Percentiles rank a stretch among this genome's conserved stretches.
These are phyloP conservation scores for Smallanthus sonchifolius DNA, from an alignment of 129 eudicot species.

Conservation along the genomic window DNA sequence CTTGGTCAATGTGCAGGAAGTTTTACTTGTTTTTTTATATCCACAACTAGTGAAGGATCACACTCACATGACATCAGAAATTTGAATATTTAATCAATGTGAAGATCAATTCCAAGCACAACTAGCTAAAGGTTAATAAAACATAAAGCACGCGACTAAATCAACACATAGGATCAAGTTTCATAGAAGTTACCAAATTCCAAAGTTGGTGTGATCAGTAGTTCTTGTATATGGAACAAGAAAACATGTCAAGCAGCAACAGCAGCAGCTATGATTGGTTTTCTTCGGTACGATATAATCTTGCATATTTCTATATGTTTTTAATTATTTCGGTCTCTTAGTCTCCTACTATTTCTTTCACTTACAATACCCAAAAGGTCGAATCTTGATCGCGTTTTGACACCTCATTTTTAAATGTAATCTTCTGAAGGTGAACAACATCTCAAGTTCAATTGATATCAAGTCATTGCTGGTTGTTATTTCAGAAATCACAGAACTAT, in stretches of 20 bases:
- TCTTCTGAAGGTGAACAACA: slow-evolving; percentile 32
- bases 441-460: slow-evolving; percentile 24
- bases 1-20: slow-evolving; percentile 11
- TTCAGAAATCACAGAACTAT: slow-evolving; percentile 41
- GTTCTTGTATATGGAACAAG: slow-evolving; percentile 14
- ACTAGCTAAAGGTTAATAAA: slow-evolving; percentile 11
- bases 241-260: slow-evolving; percentile 12
- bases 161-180: slow-evolving; percentile 4
- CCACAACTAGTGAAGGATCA: slow-evolving; percentile 21
- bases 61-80: slow-evolving; percentile 33
- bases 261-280: slow-evolving; percentile 24
- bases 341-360: not conserved
- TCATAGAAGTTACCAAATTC: not conserved
- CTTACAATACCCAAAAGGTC: not conserved
- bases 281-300: slow-evolving; percentile 26
- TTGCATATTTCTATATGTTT: not conserved
- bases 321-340: not conserved
- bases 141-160: slow-evolving; percentile 13
- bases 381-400: slow-evolving; percentile 2
- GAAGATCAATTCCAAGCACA: slow-evolving; percentile 12
- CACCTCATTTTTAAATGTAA: not conserved
- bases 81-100: not conserved
- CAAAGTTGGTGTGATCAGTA: not conserved
- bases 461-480: slow-evolving; percentile 47
- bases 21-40: slow-evolving; percentile 11